Evolutionary conservation across 2,329 filamentous ascomycete species (phyloP), one percentile per base, ranked within the genome.

Genomic region (Xylaria sp.): DNA sequence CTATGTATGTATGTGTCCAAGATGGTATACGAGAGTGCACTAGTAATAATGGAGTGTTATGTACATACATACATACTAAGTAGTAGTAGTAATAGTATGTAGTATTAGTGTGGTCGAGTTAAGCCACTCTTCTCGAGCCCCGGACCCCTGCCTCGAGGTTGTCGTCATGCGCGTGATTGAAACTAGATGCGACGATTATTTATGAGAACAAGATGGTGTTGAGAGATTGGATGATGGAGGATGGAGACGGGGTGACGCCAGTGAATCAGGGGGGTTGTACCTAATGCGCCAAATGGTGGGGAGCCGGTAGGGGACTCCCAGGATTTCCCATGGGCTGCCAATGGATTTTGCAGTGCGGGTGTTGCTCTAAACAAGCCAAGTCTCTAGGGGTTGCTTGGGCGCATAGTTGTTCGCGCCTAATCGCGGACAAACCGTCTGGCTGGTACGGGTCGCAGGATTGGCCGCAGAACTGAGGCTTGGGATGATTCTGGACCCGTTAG

Each of bases 401-500:
- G 55, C 48, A 60, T 67, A 47, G 58, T 65, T 66, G 9, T 60
- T 69, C 63, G 60, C 66, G 69, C 63, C 65, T 69, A 69, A 68
- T 73, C 70, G 72, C 74, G 73, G 74, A 67, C 73, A 76, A 78
- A 75, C 77, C 77, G 74, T 74, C 76, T 77, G 75, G 70, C 75
- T 72, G 75, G 75, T 71, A 72, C 58, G 72, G 76, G 77, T 74
- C 75, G 77, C 77, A 78, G 76, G 72, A 74, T 71, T 72, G 77
- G 77, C 76, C 77, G 77, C 77, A 79, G 77, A 77, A 74, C 71
- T 72, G 72, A 74, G 71, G 61, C 69, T 73, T 70, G 74, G 75
- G 72, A 74, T 77, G 75, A 77, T 76, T 77, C 70, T 69, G 66
- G 64, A 42, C 69, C 69, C 53, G 66, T 65, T 63, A 68, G 61